Percentiles rank a stretch among this genome's conserved stretches.
These are phyloP conservation scores for Suillus clintonianus DNA, from an alignment of 768 basidiomycete genomes.

Conservation along the genomic window DNA sequence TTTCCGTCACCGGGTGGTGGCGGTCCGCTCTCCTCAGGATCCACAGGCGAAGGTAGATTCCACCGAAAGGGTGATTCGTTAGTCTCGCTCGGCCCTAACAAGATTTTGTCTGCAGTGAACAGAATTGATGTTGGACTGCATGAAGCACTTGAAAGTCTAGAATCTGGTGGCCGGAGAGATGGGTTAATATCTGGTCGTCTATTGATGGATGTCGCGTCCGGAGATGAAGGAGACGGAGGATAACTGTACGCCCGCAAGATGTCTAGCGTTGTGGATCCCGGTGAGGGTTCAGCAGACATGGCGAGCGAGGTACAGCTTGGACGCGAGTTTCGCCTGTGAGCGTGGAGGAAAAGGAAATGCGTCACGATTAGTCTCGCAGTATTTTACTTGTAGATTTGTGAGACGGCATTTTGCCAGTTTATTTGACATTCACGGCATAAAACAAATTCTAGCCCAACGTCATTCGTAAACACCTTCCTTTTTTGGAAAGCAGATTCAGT, in stretches of 20 bases:
- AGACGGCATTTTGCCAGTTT: neutral
- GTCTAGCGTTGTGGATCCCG: slow-evolving; percentile 31
- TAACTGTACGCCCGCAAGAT: slow-evolving; percentile 26
- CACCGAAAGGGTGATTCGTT: slow-evolving; percentile 32
- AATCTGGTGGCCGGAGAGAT: slow-evolving; percentile 16
- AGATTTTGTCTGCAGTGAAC: slow-evolving; percentile 17
- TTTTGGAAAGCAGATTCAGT: slow-evolving; percentile 14
- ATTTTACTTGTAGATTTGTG: neutral
- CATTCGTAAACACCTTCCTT: slow-evolving; percentile 35
- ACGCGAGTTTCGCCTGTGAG: slow-evolving; percentile 6
- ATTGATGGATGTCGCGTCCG: neutral
- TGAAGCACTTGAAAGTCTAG: slow-evolving; percentile 25
- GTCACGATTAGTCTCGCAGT: neutral
- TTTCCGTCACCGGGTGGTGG: neutral
- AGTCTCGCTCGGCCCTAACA: slow-evolving; percentile 18
- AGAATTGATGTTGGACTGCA: slow-evolving; percentile 23
- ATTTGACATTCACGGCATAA: slow-evolving; percentile 15
- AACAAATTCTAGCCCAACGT: slow-evolving; percentile 14
- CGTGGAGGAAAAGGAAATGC: slow-evolving; percentile 6
- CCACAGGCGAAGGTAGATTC: slow-evolving; percentile 25
- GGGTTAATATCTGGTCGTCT: neutral
- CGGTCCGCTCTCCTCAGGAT: slow-evolving; percentile 7
- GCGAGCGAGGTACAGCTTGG: neutral
- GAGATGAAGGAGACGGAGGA: slow-evolving; percentile 5
- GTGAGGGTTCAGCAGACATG: slow-evolving; percentile 17